Conservation (phyloP, 139 green algal species). For the Chlamydomonas schloesseri region DNA sequence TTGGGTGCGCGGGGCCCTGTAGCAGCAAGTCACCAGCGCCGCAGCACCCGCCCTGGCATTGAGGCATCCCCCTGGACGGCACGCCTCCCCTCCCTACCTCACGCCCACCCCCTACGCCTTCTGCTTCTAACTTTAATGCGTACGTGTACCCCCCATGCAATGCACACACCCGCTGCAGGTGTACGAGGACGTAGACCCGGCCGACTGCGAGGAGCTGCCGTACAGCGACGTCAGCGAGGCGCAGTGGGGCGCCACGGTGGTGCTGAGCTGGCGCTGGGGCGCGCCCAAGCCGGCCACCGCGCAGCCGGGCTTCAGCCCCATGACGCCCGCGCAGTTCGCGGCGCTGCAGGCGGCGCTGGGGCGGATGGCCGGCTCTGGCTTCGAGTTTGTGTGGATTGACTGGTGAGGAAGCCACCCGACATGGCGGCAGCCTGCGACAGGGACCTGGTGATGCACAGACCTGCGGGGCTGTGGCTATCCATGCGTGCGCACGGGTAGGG, state of each 20-base stretch:
- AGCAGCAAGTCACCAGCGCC: too few relatives aligned
- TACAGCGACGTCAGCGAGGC: not conserved
- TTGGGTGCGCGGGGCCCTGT: too few relatives aligned
- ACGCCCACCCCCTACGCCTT: not conserved
- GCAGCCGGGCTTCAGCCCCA: not conserved
- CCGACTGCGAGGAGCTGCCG: not conserved
- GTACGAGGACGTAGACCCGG: not conserved
- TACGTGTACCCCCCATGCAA: too few relatives aligned
- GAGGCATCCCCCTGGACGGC: too few relatives aligned
- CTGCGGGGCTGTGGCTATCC: too few relatives aligned
- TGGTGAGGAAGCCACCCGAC: not conserved
- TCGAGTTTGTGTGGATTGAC: not conserved
- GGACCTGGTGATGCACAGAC: too few relatives aligned
- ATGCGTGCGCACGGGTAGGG: too few relatives aligned
- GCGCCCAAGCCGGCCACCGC: not conserved
- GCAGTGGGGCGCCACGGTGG: not conserved
- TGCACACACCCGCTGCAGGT: too few relatives aligned
- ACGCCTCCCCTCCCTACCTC: too few relatives aligned
- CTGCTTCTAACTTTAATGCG: not conserved
- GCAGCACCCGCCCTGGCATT: too few relatives aligned
- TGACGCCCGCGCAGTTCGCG: not conserved
- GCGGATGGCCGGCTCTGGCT: not conserved
- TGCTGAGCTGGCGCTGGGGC: conserved; percentile 7
- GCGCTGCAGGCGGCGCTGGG: not conserved
- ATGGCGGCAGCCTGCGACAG: too few relatives aligned